A percentile compares a stretch with the other conserved stretches of the same genome.
Evolutionary conservation across 2,329 filamentous ascomycete species (phyloP).

Genomic region (Karstenula rhodostoma): DNA sequence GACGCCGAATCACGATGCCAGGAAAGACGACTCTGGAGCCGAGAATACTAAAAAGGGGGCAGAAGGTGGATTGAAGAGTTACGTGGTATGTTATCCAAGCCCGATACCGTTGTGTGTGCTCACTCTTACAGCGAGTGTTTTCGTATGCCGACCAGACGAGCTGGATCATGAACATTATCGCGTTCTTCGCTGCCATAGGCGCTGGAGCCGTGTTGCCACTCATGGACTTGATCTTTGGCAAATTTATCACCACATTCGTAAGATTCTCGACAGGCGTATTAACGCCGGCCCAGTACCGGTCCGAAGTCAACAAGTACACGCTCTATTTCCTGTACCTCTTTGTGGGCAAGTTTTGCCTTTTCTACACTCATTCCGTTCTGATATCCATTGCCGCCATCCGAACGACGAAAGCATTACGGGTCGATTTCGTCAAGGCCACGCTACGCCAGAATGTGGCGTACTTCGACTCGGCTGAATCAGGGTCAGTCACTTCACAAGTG

Average conservation of each 20-base stretch:
- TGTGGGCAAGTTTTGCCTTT: slow-evolving; percentile 69
- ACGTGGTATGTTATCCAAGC: slow-evolving; percentile 29
- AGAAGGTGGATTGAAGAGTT: slow-evolving; percentile 31
- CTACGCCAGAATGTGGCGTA: slow-evolving; percentile 59
- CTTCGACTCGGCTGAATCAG: slow-evolving; percentile 84
- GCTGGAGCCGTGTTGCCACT: slow-evolving; percentile 57
- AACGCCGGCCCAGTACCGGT: slow-evolving; percentile 46
- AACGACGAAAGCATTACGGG: slow-evolving; percentile 60
- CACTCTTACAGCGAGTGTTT: slow-evolving; percentile 42
- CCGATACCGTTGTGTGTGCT: slow-evolving; percentile 10
- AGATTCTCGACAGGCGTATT: slow-evolving; percentile 49
- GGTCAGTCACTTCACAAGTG: slow-evolving; percentile 93
- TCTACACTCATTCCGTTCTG: slow-evolving; percentile 58
- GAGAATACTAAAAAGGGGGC: slow-evolving; percentile 20
- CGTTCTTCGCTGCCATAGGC: slow-evolving; percentile 51
- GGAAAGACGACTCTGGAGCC: slow-evolving; percentile 5
- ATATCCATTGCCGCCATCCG: slow-evolving; percentile 62
- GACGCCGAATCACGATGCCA: slow-evolving; percentile 4
- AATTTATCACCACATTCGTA: slow-evolving; percentile 58
- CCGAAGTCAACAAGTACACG: slow-evolving; percentile 50
- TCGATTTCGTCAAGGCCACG: slow-evolving; percentile 70
- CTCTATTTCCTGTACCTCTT: slow-evolving; percentile 77
- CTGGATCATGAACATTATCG: slow-evolving; percentile 42
- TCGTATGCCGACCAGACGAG: slow-evolving; percentile 42
- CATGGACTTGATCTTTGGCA: slow-evolving; percentile 62